Evolutionary conservation across 192 early-diverging fungal genomes (phyloP).

Genomic region (Spizellomyces sp.): DNA sequence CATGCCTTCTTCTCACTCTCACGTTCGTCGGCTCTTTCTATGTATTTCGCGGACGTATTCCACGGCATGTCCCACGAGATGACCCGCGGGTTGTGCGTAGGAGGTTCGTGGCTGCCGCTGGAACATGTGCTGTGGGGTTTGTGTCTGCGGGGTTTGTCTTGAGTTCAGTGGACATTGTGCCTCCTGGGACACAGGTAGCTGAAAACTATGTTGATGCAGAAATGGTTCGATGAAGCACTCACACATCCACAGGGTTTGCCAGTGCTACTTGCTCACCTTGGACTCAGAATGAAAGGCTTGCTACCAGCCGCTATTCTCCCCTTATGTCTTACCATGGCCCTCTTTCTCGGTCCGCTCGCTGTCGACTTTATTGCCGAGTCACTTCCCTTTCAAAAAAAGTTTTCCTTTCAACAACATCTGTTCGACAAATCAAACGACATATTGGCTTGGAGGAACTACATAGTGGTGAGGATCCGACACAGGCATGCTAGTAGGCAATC

Average conservation of each 20-base stretch:
- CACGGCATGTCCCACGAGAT: slow-evolving; percentile 37
- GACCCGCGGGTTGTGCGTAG: slow-evolving; percentile 57
- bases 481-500: too few species aligned
- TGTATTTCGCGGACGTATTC: slow-evolving; percentile 37
- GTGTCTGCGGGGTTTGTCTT: slow-evolving; percentile 7
- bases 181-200: background rate
- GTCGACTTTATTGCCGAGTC: background rate
- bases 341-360: slow-evolving; percentile 57
- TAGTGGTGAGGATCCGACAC: slow-evolving; percentile 43
- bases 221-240: too few species aligned
- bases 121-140: slow-evolving; percentile 40
- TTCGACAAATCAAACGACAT: slow-evolving; percentile 29
- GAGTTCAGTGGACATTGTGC: background rate
- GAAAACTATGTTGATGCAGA: background rate
- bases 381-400: background rate
- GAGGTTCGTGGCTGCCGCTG: slow-evolving; percentile 50
- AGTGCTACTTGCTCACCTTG: background rate
- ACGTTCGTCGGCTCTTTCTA: slow-evolving; percentile 63
- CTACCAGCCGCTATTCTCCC: slow-evolving; percentile 2
- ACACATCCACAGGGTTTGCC: background rate
- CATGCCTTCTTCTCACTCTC: slow-evolving; percentile 50
- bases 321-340: slow-evolving; percentile 40
- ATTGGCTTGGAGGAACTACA: slow-evolving; percentile 44
- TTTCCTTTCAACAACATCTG: slow-evolving; percentile 8
- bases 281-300: background rate